phyloP scores from a whole-genome alignment of 805 yeast genomes.

The Starmera amethionina region DNA sequence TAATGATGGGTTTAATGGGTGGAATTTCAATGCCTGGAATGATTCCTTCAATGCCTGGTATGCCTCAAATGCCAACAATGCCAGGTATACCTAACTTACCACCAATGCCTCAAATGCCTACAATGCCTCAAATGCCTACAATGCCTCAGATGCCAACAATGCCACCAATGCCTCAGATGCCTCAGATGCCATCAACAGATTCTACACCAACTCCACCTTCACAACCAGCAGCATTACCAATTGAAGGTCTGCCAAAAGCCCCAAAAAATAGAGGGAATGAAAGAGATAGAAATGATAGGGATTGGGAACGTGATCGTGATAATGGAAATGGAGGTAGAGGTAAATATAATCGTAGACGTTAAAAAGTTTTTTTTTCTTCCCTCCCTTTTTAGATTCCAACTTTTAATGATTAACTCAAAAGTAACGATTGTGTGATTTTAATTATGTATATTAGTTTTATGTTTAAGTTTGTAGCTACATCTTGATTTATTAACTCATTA shows the following conservation, averaged over 20 bases:
- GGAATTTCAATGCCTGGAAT: slow-evolving; percentile 27
- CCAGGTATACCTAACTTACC: not conserved
- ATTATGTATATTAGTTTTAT: too few species aligned
- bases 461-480: too few species aligned
- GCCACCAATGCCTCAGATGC: slow-evolving; percentile 24
- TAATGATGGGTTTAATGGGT: slow-evolving; percentile 51
- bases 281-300: slow-evolving; percentile 11
- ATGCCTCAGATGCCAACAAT: slow-evolving; percentile 6
- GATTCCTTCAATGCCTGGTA: slow-evolving; percentile 17
- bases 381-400: too few species aligned
- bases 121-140: not conserved
- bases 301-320: slow-evolving; percentile 7
- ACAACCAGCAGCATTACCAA: slow-evolving; percentile 2
- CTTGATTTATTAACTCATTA: too few species aligned
- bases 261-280: slow-evolving; percentile 9
- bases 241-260: slow-evolving; percentile 6
- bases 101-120: slow-evolving; percentile 7
- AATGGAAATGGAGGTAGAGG: not conserved
- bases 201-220: slow-evolving; percentile 10
- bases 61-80: slow-evolving; percentile 4
- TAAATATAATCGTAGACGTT: too few species aligned
- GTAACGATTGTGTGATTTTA: too few species aligned
- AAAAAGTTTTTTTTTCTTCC: too few species aligned
- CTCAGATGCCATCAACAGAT: slow-evolving; percentile 11
- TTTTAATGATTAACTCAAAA: too few species aligned